Evolutionary conservation across 768 basidiomycete species (phyloP), one percentile per base, ranked within the genome.

Genomic region (Lentinula boryana): DNA sequence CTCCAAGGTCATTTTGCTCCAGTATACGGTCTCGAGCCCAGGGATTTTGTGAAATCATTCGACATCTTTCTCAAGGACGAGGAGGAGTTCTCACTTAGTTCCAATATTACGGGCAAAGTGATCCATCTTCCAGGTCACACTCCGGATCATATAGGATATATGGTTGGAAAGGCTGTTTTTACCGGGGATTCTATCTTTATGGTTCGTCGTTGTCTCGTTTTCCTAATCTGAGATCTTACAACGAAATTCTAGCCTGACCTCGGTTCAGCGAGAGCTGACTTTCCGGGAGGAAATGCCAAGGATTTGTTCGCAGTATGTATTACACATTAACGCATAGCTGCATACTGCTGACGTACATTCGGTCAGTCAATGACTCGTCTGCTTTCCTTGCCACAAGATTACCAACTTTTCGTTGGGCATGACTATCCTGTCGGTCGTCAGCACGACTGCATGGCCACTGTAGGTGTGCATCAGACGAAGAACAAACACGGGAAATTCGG

Each of bases 181-280:
- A 72, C 72, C 5, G 75, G 76, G 3, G 76, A 77, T 43, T 75
- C 74, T 5, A 75, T 76, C 56, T 77, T 77, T 60, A 70, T 72
- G 58, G 71, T 72, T 60, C 21, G 70, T 64, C 23, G 18, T 53
- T 31, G 18, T 27, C 60, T 18, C 9, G 27, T 23, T 32, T 23
- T 32, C 15, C 41, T n/a, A n/a, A 5, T 21, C 21, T 40, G 31
- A 7, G 36, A 43, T 31, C 44, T 21, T 21, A 13, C 35, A 8
- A 36, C 31, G 35, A 43, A 43, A 15, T 18, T 46, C 56, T 53
- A 74, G 71, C 76, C 75, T 21, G 75, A 76, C 49, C 68, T 75
- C 49, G 76, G 74, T 5, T 72, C 73, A 52, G 76, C 76, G 10
- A 69, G 76, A 33, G 71, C 69, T 21, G 76, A 76, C 59, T 77